phyloP scores from a whole-genome alignment of 305 asterid genomes.

The Coffea humblotiana region DNA sequence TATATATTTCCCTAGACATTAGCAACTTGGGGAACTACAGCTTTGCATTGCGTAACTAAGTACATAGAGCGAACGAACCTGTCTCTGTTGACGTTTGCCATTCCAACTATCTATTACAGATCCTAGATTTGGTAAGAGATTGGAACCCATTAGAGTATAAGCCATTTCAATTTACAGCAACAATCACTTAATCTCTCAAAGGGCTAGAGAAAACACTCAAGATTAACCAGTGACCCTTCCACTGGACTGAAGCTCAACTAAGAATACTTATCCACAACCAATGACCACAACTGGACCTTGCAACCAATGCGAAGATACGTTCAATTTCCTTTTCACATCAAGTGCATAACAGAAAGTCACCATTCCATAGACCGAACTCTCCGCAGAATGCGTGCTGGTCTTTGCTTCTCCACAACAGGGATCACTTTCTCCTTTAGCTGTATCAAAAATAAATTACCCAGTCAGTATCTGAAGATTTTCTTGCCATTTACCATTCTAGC shows the following conservation, averaged over 20 bases:
- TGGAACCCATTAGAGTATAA: conserved; percentile 8
- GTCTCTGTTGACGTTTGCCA: not conserved
- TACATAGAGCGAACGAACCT: conserved; percentile 8
- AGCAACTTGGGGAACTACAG: not conserved
- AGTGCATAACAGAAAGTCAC: conserved; percentile 31
- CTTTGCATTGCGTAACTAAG: conserved; percentile 2
- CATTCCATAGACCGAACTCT: conserved; percentile 58
- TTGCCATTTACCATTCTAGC: not conserved
- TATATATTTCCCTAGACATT: conserved; percentile 7
- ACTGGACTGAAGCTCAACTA: conserved; percentile 17
- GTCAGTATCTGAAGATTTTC: conserved; percentile 12
- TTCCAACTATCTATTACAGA: conserved; percentile 5
- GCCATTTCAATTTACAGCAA: conserved; percentile 20
- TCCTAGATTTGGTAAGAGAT: conserved; percentile 1
- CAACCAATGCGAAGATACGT: conserved; percentile 19
- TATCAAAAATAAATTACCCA: conserved; percentile 26
- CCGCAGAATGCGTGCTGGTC: conserved; percentile 48
- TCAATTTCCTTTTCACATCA: conserved; percentile 18
- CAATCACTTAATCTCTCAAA: conserved; percentile 11
- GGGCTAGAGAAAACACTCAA: conserved; percentile 14
- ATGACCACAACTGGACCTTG: not conserved
- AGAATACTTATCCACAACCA: conserved; percentile 8
- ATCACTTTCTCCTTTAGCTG: conserved; percentile 86
- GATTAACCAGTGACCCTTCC: conserved; percentile 20
- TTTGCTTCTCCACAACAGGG: conserved; percentile 71